These are phyloP conservation scores for Nidularia pulvinata DNA, from an alignment of 768 basidiomycete species.

Conservation along the genomic window DNA sequence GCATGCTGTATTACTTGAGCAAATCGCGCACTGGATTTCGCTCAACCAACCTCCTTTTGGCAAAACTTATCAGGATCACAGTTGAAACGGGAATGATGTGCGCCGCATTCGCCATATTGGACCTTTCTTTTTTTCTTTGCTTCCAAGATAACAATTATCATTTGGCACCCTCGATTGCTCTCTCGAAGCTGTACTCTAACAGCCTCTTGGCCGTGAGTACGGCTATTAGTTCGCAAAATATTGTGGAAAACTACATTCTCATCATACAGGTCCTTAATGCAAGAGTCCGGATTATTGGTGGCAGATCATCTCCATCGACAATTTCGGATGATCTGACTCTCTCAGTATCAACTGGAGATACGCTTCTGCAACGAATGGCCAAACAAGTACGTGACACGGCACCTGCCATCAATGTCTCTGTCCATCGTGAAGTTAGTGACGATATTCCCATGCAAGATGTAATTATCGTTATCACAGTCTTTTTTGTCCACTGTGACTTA, in stretches of 20 bases:
- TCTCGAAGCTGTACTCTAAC: conserved; percentile 20
- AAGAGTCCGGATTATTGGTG: neutral
- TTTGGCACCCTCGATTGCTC: conserved; percentile 14
- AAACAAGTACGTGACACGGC: neutral
- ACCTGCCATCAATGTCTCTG: neutral
- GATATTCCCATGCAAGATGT: neutral
- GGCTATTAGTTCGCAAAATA: neutral
- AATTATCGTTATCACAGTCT: neutral
- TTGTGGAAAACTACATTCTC: too few species aligned
- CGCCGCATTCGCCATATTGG: conserved; percentile 14
- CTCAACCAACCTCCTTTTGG: conserved; percentile 11
- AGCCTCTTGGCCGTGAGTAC: conserved; percentile 15
- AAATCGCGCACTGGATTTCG: conserved; percentile 15
- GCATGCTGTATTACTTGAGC: conserved; percentile 16
- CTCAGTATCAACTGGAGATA: neutral
- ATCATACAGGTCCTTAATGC: neutral
- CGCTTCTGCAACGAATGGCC: neutral
- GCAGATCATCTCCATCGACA: neutral
- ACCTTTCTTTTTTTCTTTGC: conserved; percentile 13
- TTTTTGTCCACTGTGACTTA: neutral
- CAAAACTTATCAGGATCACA: conserved; percentile 14
- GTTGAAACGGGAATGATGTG: conserved; percentile 18
- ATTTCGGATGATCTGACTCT: neutral
- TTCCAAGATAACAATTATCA: conserved; percentile 16
- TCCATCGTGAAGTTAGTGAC: neutral